Evolutionary conservation across 2,329 filamentous ascomycete species (phyloP).

Genomic region (Pseudocercospora fijiensis): DNA sequence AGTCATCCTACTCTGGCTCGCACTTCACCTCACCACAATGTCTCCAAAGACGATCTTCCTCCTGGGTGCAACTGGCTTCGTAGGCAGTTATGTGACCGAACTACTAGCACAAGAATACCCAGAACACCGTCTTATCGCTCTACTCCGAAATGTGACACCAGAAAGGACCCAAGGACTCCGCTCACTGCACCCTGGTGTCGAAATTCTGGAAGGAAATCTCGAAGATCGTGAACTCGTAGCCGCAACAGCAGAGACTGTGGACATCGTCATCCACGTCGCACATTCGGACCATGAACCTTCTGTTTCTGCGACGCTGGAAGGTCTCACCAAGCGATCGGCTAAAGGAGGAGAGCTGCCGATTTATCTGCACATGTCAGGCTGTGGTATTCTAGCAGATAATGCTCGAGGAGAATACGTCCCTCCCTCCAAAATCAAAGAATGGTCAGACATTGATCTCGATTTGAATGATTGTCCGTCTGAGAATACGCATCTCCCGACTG

Average conservation of each 20-base stretch:
- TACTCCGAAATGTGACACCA: background rate
- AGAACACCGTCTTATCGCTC: background rate
- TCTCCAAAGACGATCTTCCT: background rate
- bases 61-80: background rate
- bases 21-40: background rate
- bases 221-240: background rate
- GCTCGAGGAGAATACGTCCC: background rate
- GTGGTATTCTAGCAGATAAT: background rate
- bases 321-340: background rate
- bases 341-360: background rate
- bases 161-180: background rate
- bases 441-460: background rate
- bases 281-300: conserved; percentile 1
- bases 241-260: background rate
- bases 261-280: conserved; percentile 4
- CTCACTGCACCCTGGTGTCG: background rate
- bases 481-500: background rate
- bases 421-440: background rate
- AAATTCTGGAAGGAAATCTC: background rate
- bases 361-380: conserved; percentile 1
- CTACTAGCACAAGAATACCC: background rate
- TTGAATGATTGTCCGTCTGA: background rate
- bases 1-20: background rate
- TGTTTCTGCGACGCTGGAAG: background rate
- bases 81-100: background rate